Evolutionary conservation across 257 asterid genomes (phyloP).

Genomic region (Solanum pennellii): DNA sequence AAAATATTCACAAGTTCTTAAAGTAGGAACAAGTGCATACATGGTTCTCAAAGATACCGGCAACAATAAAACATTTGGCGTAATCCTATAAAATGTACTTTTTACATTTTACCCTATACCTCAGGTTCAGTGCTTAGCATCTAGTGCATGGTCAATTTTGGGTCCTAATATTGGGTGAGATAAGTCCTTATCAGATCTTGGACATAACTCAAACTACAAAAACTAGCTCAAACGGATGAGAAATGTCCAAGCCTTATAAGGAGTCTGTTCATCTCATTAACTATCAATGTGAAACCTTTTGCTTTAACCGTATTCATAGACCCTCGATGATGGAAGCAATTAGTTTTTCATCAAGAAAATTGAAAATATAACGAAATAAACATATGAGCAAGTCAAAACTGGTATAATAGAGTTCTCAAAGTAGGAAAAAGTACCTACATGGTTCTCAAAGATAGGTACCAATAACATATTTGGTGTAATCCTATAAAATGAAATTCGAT

Average conservation of each 20-base stretch:
- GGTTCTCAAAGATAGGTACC: not conserved
- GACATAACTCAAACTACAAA: no score
- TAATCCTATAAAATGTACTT: no score
- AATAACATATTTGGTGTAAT: not conserved
- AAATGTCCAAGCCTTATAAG: accelerated
- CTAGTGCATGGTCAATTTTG: no score
- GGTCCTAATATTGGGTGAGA: accelerated
- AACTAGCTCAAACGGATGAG: no score
- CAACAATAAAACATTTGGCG: not conserved
- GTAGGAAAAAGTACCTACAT: not conserved
- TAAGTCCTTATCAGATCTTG: no score
- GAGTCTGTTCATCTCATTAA: no score
- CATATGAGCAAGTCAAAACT: not conserved
- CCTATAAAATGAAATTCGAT: not conserved
- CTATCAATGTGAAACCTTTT: no score
- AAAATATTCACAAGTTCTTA: not conserved
- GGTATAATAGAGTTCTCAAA: not conserved
- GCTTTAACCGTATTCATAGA: not conserved
- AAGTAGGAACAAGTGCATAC: not conserved
- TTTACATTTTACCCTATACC: no score
- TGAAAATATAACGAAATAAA: no score
- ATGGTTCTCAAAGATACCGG: not conserved
- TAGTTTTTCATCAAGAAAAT: not conserved
- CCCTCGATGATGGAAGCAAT: no score
- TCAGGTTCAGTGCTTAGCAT: no score